Conservation (phyloP, 495 filamentous ascomycete genomes). For the Podospora australis region DNA sequence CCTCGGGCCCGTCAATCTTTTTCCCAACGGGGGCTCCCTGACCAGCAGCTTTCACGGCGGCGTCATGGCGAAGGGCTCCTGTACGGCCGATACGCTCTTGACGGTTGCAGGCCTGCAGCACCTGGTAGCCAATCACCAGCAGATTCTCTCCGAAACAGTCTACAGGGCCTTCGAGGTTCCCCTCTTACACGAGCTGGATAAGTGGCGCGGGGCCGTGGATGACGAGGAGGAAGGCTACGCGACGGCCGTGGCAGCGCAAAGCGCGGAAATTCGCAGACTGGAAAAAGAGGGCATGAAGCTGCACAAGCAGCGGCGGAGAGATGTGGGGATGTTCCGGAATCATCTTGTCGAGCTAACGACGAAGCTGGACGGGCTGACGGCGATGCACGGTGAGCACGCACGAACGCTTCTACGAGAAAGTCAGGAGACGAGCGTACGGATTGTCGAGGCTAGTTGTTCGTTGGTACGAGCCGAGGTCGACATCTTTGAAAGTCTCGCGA, state of each 20-base stretch:
- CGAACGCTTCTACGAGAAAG: constrained; percentile 47
- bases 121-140: constrained; percentile 58
- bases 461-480: constrained; percentile 59
- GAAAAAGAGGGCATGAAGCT: constrained; percentile 56
- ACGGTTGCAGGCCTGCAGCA: constrained; percentile 57
- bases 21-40: neutral
- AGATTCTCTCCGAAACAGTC: constrained; percentile 57
- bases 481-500: constrained; percentile 57
- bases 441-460: constrained; percentile 54
- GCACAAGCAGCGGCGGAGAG: constrained; percentile 47
- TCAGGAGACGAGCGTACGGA: constrained; percentile 50
- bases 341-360: constrained; percentile 53
- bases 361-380: constrained; percentile 55
- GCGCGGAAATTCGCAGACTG: constrained; percentile 49
- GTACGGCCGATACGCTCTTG: constrained; percentile 54
- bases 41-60: constrained; percentile 13
- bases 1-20: constrained; percentile 17
- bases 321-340: constrained; percentile 44
- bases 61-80: constrained; percentile 35
- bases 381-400: constrained; percentile 51
- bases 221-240: constrained; percentile 55
- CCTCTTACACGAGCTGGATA: constrained; percentile 56
- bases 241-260: constrained; percentile 41
- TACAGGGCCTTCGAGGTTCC: constrained; percentile 60
- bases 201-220: constrained; percentile 49